Evolutionary conservation across 2,329 filamentous ascomycete genomes (phyloP), one percentile per base, ranked within the genome.

Genomic region (Venturia effusa): DNA sequence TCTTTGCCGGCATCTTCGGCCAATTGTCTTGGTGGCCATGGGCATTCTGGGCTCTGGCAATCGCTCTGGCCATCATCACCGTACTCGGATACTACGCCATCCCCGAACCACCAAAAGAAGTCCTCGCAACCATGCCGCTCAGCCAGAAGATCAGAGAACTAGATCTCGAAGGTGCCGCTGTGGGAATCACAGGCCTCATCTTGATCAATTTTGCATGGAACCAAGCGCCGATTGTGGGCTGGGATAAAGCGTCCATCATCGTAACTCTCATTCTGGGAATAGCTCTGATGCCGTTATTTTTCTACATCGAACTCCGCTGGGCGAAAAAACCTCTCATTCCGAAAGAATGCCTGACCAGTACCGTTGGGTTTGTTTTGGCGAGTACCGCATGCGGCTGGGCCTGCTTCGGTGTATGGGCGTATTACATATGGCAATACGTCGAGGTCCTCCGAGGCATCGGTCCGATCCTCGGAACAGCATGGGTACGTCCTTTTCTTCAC

Each of bases 151-250:
- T 74, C 65, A 66, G 66, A 62, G 71, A 75, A 37, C 69, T 80
- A 5, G 79, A 82, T 64, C 67, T 77, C 24, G 68, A 77, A 6
- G 82, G 81, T 13, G 76, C 76, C 6, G 65, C 74, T 4, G 73
- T 76, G 3, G 85, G 85, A 1, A 77, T 88, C 22, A 74, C 76
- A 0, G 80, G 80, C 0, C 74, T 89, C 30, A 76, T 87, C 0
- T 75, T 89, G 22, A 79, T 88, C 73, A 88, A 87, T 70, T 83
- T 88, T 68, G 83, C 85, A 0, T 88, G 84, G 83, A 88, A 86
- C 65, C 84, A 88, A 69, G 85, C 83, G 0, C 80, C 83, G 0
- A 76, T 83, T 0, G 81, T 79, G 1, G 84, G 84, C 1, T 88
- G 86, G 86, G 67, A 74, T 1, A 75, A 77, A 7, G 75, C 83